Evolutionary conservation across 2,329 filamentous ascomycete species (phyloP).

Genomic region (Hypoxylon sp.): DNA sequence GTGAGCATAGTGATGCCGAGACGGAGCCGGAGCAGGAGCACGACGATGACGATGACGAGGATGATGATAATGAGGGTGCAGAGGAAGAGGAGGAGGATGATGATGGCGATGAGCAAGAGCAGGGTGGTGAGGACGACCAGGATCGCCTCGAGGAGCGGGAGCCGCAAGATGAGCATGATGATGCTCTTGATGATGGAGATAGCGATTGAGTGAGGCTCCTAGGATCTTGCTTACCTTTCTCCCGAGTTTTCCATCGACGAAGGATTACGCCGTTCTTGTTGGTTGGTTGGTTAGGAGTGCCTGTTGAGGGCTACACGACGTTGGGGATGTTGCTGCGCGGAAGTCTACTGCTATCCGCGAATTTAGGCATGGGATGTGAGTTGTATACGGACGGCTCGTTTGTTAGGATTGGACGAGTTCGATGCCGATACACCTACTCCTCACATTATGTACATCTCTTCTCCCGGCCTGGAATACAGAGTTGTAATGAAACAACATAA

Average conservation of each 20-base stretch:
- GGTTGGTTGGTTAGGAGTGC: neutral
- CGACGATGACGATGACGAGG: constrained; percentile 68
- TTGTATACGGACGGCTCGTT: neutral
- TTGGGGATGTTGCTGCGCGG: neutral
- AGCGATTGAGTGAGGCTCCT: constrained; percentile 61
- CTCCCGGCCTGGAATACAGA: neutral
- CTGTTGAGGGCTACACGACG: constrained; percentile 2
- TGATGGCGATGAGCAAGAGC: constrained; percentile 67
- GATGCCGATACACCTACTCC: neutral
- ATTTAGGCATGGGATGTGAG: neutral
- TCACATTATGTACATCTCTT: constrained; percentile 1
- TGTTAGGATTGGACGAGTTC: constrained; percentile 5
- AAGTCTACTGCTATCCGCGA: neutral
- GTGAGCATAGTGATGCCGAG: constrained; percentile 59
- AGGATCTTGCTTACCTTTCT: neutral
- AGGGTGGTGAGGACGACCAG: constrained; percentile 54
- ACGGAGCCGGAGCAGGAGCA: constrained; percentile 63
- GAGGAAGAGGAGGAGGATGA: constrained; percentile 64
- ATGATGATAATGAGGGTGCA: constrained; percentile 61
- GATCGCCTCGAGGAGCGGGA: constrained; percentile 57
- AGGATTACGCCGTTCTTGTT: neutral
- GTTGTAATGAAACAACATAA: constrained; percentile 9
- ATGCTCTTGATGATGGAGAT: constrained; percentile 74
- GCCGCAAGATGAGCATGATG: constrained; percentile 65
- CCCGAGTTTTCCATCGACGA: neutral